These are phyloP conservation scores for Castanea sativa DNA, from an alignment of 306 rosid genomes.

Conservation along the genomic window DNA sequence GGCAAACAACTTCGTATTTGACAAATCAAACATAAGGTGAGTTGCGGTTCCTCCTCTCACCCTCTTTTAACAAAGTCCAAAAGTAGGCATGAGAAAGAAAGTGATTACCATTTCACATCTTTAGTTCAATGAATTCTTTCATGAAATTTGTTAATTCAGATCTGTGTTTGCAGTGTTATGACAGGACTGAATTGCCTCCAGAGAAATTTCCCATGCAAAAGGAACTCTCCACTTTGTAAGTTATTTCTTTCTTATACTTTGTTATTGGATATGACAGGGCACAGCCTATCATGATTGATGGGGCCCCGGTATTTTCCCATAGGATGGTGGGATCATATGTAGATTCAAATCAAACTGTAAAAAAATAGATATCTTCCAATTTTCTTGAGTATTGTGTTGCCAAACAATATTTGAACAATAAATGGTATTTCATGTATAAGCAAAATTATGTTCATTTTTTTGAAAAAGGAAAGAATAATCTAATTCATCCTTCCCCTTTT, in stretches of 20 bases:
- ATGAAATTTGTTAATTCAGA: no score
- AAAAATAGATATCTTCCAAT: no score
- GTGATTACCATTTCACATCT: background rate
- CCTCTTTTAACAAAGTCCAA: background rate
- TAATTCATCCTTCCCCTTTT: no score
- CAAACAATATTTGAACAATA: no score
- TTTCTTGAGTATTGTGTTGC: no score
- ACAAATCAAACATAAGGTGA: conserved; percentile 10
- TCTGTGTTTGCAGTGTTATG: conserved; percentile 46
- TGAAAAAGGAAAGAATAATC: no score
- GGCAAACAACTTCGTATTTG: conserved; percentile 27
- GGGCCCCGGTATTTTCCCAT: background rate
- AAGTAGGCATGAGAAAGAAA: background rate
- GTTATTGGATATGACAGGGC: background rate
- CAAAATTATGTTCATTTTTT: no score
- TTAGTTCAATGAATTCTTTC: background rate
- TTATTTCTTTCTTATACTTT: background rate
- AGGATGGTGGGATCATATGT: no score
- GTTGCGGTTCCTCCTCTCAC: background rate
- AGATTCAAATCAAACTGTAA: no score
- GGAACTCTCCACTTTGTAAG: conserved; percentile 60
- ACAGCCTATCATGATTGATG: no score
- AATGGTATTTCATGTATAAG: no score
- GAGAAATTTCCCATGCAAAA: conserved; percentile 56
- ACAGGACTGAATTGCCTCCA: conserved; percentile 72